Evolutionary conservation across 257 asterid species (phyloP).

Genomic region (Solanum gracilifrons): DNA sequence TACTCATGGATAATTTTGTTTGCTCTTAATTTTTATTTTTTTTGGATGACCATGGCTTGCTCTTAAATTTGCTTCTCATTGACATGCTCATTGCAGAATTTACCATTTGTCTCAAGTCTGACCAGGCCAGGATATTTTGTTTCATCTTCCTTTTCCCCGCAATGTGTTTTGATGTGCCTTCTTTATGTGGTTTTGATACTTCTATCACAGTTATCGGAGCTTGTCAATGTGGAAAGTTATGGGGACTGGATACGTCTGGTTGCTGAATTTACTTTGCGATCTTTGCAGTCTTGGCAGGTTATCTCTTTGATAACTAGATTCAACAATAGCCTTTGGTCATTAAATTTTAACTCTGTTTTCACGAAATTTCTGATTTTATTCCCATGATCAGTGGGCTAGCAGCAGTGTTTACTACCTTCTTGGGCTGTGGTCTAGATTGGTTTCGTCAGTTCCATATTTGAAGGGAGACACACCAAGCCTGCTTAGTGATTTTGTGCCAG

Average conservation of each 20-base stretch:
- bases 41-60: background rate
- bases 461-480: slow-evolving; percentile 95
- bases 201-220: slow-evolving; percentile 76
- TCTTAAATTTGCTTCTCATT: background rate
- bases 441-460: slow-evolving; percentile 88
- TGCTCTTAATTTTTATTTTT: background rate
- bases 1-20: background rate
- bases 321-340: background rate
- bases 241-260: slow-evolving; percentile 97
- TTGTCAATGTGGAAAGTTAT: slow-evolving; percentile 90
- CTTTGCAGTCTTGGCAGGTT: slow-evolving; percentile 98
- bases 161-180: background rate
- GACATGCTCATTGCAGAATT: background rate
- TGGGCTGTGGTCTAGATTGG: slow-evolving; percentile 98
- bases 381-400: slow-evolving; percentile 85
- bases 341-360: background rate
- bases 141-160: background rate
- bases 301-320: background rate
- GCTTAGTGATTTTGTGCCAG: slow-evolving; percentile 95
- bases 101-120: slow-evolving; percentile 1
- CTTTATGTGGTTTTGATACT: slow-evolving; percentile 4
- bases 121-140: background rate
- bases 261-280: slow-evolving; percentile 84
- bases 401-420: slow-evolving; percentile 92
- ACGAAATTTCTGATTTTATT: background rate